phyloP scores from a whole-genome alignment of 371 early-diverging fungal species.

The Phascolomyces articulosus region DNA sequence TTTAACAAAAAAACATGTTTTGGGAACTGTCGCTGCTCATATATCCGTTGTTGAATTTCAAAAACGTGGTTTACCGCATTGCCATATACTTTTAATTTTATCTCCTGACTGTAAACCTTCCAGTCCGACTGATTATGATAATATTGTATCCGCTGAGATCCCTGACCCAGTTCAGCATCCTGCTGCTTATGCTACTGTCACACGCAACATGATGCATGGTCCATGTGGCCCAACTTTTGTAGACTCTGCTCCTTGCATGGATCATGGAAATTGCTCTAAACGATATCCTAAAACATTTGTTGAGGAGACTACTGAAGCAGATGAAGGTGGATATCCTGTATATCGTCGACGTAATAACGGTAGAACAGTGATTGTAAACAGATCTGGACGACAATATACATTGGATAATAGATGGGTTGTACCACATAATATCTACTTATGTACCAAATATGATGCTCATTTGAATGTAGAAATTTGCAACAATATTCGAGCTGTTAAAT shows the following conservation, averaged over 20 bases:
- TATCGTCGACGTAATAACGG: neutral
- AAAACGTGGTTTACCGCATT: conserved; percentile 34
- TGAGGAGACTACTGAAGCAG: neutral
- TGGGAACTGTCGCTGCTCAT: neutral
- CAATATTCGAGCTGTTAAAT: neutral
- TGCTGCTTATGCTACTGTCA: conserved; percentile 26
- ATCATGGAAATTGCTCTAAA: neutral
- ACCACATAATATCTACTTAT: neutral
- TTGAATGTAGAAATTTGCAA: neutral
- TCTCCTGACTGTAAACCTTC: conserved; percentile 8
- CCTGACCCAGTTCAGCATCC: conserved; percentile 25
- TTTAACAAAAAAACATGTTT: neutral
- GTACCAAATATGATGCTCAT: neutral
- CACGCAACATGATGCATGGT: conserved; percentile 33
- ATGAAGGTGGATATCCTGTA: neutral
- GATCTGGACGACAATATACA: too few relatives aligned
- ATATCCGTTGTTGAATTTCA: conserved; percentile 17
- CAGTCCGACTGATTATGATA: conserved; percentile 27
- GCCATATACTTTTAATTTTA: conserved; percentile 36
- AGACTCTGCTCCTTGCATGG: neutral
- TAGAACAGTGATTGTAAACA: neutral
- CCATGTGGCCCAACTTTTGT: conserved; percentile 25
- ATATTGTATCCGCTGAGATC: conserved; percentile 33
- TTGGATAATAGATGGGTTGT: neutral
- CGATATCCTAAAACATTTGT: neutral